Base-by-base conservation (phyloP, 225 moss, liverwort and hornwort genomes). In the Asterella californica region DNA sequence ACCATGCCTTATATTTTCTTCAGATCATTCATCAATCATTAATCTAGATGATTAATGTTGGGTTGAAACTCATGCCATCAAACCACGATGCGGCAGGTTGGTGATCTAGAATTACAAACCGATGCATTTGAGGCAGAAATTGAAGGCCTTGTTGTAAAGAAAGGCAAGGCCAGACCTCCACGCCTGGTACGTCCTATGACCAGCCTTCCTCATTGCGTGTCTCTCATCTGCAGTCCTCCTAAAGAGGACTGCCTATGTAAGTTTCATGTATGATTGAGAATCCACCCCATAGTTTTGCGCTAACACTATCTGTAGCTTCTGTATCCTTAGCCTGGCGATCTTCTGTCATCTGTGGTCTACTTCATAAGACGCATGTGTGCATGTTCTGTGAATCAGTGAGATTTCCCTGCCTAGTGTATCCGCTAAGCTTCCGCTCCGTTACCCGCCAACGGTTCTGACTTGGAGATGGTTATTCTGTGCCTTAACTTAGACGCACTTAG, bases 91-190 rank as follows among this genome's bases (percentile, higher is more conserved):
- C 15, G 30, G 50, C 88, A 95, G 95, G 93, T 95, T 80, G 82
- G 88, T 80, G 95, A 91, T 15, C 82, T 95, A 76, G 95, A 93
- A 75, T 88, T 90, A 38, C 91, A 95, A 79, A 89, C 93, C 75
- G 93, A 95, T 80, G 90, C 90, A 46, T 95, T 92, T 86, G 95
- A 95, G 82, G 93, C 93, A 64, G 95, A 95, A 89, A 90, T 93
- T 89, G 95, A 95, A 81, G 88, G 90, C 21, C 90, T 92, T 72
- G 84, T 88, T 81, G 93, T 91, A 45, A 95, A 92, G 81, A 95
- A 95, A 80, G 93, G 93, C 78, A 95, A 91, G 82, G 83, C 93
- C 81, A 91, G 92, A 50, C 95, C 95, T 82, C 88, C 93, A n/a
- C 91, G 95, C 75, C 88, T 95, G 95, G 95, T 95, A 93, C 67